phyloP scores from a whole-genome alignment of 2,329 filamentous ascomycete genomes.

The Claviceps pazoutovae region DNA sequence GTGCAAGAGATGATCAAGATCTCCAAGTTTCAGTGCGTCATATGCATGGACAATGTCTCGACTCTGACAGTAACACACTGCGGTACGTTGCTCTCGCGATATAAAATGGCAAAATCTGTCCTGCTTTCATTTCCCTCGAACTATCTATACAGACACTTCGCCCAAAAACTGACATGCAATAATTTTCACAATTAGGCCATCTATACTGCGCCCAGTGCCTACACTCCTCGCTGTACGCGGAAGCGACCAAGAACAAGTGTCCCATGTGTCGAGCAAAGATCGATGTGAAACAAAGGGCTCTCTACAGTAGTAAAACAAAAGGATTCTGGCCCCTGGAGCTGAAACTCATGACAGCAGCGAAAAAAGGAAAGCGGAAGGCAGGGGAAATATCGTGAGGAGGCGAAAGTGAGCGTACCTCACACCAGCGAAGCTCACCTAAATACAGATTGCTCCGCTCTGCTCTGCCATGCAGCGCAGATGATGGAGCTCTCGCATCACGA shows the following conservation, averaged over 20 bases:
- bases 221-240: constrained; percentile 44
- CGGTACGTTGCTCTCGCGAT: constrained; percentile 31
- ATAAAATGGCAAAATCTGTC: too few relatives aligned
- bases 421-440: too few relatives aligned
- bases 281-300: constrained; percentile 29
- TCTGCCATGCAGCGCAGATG: background rate
- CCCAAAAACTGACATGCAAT: background rate
- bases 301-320: constrained; percentile 32
- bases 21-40: constrained; percentile 47
- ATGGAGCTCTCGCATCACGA: background rate
- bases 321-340: constrained; percentile 46
- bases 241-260: constrained; percentile 41
- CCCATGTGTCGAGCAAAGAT: constrained; percentile 51
- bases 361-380: constrained; percentile 32
- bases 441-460: too few relatives aligned
- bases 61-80: constrained; percentile 50
- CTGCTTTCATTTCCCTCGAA: background rate
- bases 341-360: constrained; percentile 45
- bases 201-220: constrained; percentile 51
- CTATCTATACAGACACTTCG: too few relatives aligned
- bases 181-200: constrained; percentile 29
- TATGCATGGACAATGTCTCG: constrained; percentile 50
- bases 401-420: background rate
- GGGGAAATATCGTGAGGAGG: constrained; percentile 13
- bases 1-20: constrained; percentile 38